Base-by-base conservation (phyloP, 176 grass and related monocot species). In the Carex cristatella region DNA sequence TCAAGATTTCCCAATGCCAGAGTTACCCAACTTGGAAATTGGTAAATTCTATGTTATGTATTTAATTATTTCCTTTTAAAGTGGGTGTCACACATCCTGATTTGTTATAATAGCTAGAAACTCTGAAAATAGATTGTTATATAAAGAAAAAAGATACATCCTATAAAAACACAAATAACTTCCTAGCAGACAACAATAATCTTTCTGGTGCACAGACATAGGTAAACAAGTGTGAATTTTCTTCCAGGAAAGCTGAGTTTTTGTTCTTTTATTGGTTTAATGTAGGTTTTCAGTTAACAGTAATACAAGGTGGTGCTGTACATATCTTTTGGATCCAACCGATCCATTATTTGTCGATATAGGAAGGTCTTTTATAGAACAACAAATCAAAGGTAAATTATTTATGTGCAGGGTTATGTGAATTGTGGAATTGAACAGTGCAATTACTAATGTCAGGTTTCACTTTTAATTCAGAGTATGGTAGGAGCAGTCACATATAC, bases 281-380 rank as follows among this genome's bases (percentile, higher is more conserved):
- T 87, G 85, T 90, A 97, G 95, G 95, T 94, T 94, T 81, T 94
- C 95, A 68, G 91, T 97, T 57, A 67, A 94, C 91, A 90, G 86
- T 88, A 74, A 97, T 89, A 85, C 78, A 67, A 91, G 86, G 59
- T 97, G 89, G 89, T 97, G 92, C 76, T 97, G 95, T 79, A 97
- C 95, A 80, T 97, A 94, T 90, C 91, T 97, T 87, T 91, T 97
- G 84, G 92, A 90, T 91, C 92, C 95, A 84, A 86, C 89, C 2
- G 95, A 97, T 91, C 67, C 91, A 61, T 87, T 97, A 72, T 97
- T 97, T 88, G 87, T 97, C 89, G 87, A 94, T 83, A 83, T 97
- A 70, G 95, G 95, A 13, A 86, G 85, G 67, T 89, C 92, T 81
- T 97, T 97, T 90, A 94, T 97, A 75, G 91, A 49, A 77, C 87